Evolutionary conservation across 2,329 filamentous ascomycete species (phyloP), one percentile per base, ranked within the genome.

Genomic region (Pochonia chlamydosporia): DNA sequence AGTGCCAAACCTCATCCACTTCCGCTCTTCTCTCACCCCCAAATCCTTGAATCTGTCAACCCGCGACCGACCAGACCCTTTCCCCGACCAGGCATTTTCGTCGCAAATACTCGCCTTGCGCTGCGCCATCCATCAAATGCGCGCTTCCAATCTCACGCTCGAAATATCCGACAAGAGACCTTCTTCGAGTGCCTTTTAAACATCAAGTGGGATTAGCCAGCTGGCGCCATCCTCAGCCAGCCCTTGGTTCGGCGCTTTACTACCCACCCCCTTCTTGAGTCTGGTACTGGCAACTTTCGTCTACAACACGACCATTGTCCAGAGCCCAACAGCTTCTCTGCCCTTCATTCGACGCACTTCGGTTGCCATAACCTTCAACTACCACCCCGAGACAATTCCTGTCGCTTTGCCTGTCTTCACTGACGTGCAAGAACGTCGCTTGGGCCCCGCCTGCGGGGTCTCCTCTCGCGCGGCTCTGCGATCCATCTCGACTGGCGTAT

Each of bases 371-470:
- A 4, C 23, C 11, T 11, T 11, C 18, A 23, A 18, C 7, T 20
- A 23, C 16, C 20, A 20, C 35, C 21, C 13, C 20, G 35, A 39
- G 9, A 21, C 20, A 18, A 23, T 39, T 21, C 18, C 35, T 14
- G 35, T 20, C n/a, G 5, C 13, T 39, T n/a, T n/a, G n/a, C n/a
- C 35, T 23, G 35, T 39, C 35, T 7, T 39, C 20, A 6, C 35
- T 13, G 35, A 23, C 35, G 18, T 39, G 35, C 35, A 39, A 23
- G 18, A 39, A 18, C 35, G 18, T 39, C 20, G 35, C 35, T 39
- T 39, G 35, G 49, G 35, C 45, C 37, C 45, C 45, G 49, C 45
- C 49, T 50, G 49, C 45, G 41, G 49, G 45, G 49, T 50, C 42
- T 45, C 25, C 26, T 36, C 40, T 44, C 30, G 42, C 46, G 41